phyloP scores from a whole-genome alignment of 192 early-diverging fungal genomes.

The Backusella australiensis region DNA sequence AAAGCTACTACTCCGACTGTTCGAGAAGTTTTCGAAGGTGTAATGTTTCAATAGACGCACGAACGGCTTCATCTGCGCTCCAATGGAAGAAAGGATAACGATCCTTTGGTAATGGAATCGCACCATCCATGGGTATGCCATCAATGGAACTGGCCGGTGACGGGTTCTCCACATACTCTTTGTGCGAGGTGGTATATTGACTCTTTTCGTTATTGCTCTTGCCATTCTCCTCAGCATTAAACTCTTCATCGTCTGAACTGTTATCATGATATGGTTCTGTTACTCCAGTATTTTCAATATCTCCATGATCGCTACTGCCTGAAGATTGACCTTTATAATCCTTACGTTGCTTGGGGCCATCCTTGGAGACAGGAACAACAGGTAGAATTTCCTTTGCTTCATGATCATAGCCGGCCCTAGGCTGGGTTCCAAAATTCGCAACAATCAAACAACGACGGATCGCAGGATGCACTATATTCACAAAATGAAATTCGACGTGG shows the following conservation, averaged over 20 bases:
- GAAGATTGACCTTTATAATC: neutral
- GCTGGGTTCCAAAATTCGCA: conserved; percentile 20
- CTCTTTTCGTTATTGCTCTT: neutral
- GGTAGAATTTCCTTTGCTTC: neutral
- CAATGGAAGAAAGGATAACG: neutral
- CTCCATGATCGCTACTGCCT: neutral
- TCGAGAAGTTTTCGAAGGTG: conserved; percentile 1
- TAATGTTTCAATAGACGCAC: conserved; percentile 3
- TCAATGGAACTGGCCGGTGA: neutral
- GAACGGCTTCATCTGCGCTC: conserved; percentile 9
- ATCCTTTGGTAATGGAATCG: neutral
- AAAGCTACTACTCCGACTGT: neutral
- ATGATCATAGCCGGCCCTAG: neutral
- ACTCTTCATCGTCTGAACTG: neutral
- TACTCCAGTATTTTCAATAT: neutral
- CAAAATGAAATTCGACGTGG: conserved; percentile 30
- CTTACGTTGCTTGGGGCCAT: neutral
- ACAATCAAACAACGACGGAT: conserved; percentile 16
- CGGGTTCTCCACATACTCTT: neutral
- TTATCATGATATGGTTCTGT: neutral
- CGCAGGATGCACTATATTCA: conserved; percentile 18
- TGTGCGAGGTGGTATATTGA: neutral
- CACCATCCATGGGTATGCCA: neutral
- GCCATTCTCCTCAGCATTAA: neutral
- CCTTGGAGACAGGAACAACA: neutral